Percentiles rank a stretch among this genome's conserved stretches.
Evolutionary conservation across 2,329 filamentous ascomycete genomes (phyloP).

Genomic region (Zalaria obscura): DNA sequence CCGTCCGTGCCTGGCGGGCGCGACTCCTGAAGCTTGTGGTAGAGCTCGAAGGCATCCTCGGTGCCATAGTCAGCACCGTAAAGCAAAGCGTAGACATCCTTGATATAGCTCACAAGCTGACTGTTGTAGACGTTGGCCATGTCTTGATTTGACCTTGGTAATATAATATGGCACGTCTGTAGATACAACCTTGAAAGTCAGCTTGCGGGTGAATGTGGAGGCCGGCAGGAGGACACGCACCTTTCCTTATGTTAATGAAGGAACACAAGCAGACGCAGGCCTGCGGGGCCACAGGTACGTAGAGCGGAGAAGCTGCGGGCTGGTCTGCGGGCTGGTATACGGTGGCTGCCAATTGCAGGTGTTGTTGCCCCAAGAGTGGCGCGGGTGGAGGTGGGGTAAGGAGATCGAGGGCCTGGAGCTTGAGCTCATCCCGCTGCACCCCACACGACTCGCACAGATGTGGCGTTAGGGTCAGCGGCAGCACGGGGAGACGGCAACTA

Average conservation of each 20-base stretch:
- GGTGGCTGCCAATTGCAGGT: too few species aligned
- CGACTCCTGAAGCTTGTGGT: slow-evolving; percentile 14
- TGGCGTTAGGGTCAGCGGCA: too few species aligned
- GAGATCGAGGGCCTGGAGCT: too few species aligned
- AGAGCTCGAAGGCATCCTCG: slow-evolving; percentile 16
- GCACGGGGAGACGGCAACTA: too few species aligned
- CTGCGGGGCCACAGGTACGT: slow-evolving; percentile 5
- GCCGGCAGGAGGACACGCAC: neutral
- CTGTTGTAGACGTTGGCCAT: slow-evolving; percentile 10
- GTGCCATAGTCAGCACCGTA: slow-evolving; percentile 12
- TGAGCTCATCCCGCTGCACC: too few species aligned
- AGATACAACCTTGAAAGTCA: slow-evolving; percentile 1
- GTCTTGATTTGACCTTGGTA: neutral
- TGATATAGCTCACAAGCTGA: slow-evolving; percentile 13
- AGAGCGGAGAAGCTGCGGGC: neutral
- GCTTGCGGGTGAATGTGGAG: neutral
- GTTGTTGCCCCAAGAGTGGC: too few species aligned
- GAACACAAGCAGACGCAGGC: neutral
- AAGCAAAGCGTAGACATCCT: slow-evolving; percentile 6
- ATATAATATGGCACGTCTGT: neutral
- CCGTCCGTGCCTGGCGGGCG: slow-evolving; percentile 7
- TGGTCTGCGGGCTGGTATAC: neutral
- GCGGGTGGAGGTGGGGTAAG: too few species aligned
- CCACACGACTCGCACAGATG: too few species aligned
- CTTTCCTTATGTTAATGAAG: neutral